Evolutionary conservation across 2,329 filamentous ascomycete genomes (phyloP).

Genomic region (Scolecobasidium constrictum): DNA sequence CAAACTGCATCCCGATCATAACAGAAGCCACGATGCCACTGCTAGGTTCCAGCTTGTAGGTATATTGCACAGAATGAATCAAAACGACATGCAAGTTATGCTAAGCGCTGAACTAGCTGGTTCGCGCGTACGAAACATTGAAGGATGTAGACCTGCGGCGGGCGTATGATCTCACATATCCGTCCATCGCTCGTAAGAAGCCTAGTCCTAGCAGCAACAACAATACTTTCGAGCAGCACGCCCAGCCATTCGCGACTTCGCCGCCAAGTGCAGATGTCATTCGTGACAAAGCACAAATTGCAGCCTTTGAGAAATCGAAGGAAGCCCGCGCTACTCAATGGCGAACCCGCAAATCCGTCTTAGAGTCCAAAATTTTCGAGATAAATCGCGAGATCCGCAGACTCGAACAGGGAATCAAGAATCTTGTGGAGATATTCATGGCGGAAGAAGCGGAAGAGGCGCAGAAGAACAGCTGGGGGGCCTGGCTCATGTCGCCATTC

Average conservation of each 20-base stretch:
- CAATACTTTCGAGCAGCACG: too few relatives aligned
- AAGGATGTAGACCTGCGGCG: constrained; percentile 20
- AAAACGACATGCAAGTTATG: constrained; percentile 1
- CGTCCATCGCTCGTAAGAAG: constrained; percentile 13
- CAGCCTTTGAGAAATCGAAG: constrained; percentile 17
- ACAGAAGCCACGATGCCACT: constrained; percentile 20
- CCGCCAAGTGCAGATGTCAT: constrained; percentile 11
- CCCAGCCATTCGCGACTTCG: constrained; percentile 3
- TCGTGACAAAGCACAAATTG: constrained; percentile 18
- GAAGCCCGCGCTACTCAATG: constrained; percentile 17
- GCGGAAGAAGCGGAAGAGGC: constrained; percentile 17
- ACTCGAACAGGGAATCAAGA: constrained; percentile 16
- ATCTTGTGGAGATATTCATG: constrained; percentile 14
- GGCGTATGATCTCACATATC: constrained; percentile 23
- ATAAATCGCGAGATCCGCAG: constrained; percentile 13
- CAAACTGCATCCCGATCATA: constrained; percentile 26
- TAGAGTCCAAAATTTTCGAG: constrained; percentile 12
- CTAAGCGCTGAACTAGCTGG: constrained; percentile 17
- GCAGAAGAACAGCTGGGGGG: constrained; percentile 18
- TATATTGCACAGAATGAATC: constrained; percentile 10
- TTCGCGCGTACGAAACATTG: constrained; percentile 25
- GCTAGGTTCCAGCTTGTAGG: constrained; percentile 25
- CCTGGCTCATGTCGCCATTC: constrained; percentile 18
- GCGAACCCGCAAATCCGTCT: constrained; percentile 13
- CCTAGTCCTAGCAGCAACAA: too few relatives aligned